Conservation (phyloP, 352 stramenopile genomes). For the Phytophthora boehmeriae region DNA sequence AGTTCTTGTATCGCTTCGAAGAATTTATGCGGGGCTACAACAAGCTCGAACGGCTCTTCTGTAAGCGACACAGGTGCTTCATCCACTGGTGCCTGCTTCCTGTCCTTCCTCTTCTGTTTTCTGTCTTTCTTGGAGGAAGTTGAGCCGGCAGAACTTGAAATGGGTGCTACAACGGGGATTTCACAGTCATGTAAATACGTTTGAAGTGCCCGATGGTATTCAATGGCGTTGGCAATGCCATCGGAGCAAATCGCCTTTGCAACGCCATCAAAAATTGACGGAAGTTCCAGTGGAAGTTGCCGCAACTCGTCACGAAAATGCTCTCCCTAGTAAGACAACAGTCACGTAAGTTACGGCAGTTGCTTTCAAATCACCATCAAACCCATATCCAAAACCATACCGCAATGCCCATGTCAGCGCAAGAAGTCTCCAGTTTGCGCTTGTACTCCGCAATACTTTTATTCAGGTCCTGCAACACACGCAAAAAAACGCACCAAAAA, state of each 20-base stretch:
- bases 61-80: conserved; percentile 17
- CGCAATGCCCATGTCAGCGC: conserved; percentile 64
- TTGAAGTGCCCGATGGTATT: conserved; percentile 75
- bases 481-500: background rate
- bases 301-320: conserved; percentile 73
- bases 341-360: background rate
- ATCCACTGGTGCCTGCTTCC: conserved; percentile 17
- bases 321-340: conserved; percentile 32
- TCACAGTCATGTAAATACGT: conserved; percentile 67
- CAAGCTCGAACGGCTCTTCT: conserved; percentile 45
- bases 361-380: background rate
- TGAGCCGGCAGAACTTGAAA: conserved; percentile 5
- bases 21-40: conserved; percentile 47
- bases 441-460: conserved; percentile 81
- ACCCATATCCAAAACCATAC: conserved; percentile 25
- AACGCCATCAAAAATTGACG: conserved; percentile 54
- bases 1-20: conserved; percentile 68
- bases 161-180: conserved; percentile 30
- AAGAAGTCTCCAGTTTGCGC: conserved; percentile 62
- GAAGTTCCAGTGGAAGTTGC: conserved; percentile 59
- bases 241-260: conserved; percentile 47
- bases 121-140: conserved; percentile 52
- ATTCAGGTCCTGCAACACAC: conserved; percentile 50
- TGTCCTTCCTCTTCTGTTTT: conserved; percentile 42
- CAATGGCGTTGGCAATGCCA: conserved; percentile 46